Evolutionary conservation across 2,329 filamentous ascomycete genomes (phyloP).

Genomic region (Seiridium unicorne): DNA sequence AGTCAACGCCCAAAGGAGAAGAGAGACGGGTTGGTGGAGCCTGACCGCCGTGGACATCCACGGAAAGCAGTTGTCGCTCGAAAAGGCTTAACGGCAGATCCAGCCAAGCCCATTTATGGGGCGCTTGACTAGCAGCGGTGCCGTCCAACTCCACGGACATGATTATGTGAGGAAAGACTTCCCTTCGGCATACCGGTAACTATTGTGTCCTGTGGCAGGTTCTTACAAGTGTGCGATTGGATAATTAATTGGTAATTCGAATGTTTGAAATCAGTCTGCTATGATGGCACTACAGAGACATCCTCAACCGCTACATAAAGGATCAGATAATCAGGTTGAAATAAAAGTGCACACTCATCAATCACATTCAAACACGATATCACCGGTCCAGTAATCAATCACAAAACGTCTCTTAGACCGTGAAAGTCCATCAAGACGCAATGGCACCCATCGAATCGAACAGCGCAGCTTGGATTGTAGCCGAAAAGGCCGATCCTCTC

Average conservation of each 20-base stretch:
- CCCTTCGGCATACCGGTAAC: too few relatives aligned
- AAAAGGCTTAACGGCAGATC: neutral
- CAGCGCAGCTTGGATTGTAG: conserved; percentile 5
- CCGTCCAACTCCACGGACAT: neutral
- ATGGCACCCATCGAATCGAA: conserved; percentile 8
- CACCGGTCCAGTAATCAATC: neutral
- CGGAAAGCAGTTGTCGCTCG: neutral
- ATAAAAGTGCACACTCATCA: neutral
- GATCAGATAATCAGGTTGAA: too few relatives aligned
- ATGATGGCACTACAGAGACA: too few relatives aligned
- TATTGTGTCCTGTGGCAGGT: too few relatives aligned
- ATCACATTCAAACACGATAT: neutral
- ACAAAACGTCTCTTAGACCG: neutral
- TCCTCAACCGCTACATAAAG: too few relatives aligned
- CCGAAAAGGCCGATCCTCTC: conserved; percentile 2
- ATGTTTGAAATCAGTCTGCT: too few relatives aligned
- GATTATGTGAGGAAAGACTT: neutral
- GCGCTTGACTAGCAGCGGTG: neutral
- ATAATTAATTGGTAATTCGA: too few relatives aligned
- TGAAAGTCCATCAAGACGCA: neutral
- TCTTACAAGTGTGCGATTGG: too few relatives aligned
- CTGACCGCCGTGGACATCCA: neutral
- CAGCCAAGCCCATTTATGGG: too few relatives aligned
- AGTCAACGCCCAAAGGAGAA: too few relatives aligned
- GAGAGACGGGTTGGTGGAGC: too few relatives aligned